Conservation (phyloP, 2,329 filamentous ascomycete genomes). For the Scedosporium apiospermum region DNA sequence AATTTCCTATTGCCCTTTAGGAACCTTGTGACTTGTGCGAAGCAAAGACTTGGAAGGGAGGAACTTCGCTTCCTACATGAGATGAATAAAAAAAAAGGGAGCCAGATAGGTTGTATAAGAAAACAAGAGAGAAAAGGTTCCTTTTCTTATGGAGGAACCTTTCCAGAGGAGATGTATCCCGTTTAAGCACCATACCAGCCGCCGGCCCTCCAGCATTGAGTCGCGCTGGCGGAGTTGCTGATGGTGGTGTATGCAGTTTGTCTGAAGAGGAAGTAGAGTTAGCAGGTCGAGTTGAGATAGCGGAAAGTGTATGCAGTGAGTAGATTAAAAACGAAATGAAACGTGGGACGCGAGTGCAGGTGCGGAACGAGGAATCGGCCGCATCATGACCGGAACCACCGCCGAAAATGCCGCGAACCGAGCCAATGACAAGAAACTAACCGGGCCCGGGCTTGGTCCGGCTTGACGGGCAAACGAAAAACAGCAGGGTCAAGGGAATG, state of each 20-base stretch:
- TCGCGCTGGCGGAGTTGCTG: slow-evolving; percentile 23
- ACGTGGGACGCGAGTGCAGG: not conserved
- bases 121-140: not conserved
- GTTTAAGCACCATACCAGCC: slow-evolving; percentile 21
- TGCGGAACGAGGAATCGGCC: not conserved
- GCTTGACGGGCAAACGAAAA: not conserved
- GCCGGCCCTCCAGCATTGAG: slow-evolving; percentile 24
- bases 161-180: too few relatives aligned
- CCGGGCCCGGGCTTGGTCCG: not conserved
- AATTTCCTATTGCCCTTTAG: not conserved
- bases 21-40: not conserved
- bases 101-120: not conserved
- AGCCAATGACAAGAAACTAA: not conserved
- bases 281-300: not conserved
- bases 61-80: not conserved
- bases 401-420: not conserved
- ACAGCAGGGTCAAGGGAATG: not conserved
- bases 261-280: slow-evolving; percentile 10
- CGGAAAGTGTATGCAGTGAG: not conserved
- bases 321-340: not conserved
- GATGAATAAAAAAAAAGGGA: not conserved
- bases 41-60: not conserved
- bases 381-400: not conserved
- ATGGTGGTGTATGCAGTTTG: slow-evolving; percentile 23
- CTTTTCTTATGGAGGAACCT: not conserved